These are phyloP conservation scores for Berberis thunbergii DNA, from an alignment of 164 flowering plant genomes.

Conservation along the genomic window DNA sequence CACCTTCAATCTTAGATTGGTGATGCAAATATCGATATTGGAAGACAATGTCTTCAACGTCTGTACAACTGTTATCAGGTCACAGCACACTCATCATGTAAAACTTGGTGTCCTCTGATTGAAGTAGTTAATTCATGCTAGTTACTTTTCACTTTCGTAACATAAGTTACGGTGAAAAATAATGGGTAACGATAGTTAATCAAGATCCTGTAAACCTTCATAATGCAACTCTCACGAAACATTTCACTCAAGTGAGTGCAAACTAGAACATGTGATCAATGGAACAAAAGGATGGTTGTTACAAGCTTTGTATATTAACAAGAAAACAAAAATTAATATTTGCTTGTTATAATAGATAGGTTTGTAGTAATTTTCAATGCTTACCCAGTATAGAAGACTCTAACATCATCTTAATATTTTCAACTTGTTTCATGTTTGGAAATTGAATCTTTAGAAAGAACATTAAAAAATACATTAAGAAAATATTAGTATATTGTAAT, in stretches of 20 bases:
- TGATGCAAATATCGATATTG: constrained; percentile 51
- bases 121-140: constrained; percentile 10
- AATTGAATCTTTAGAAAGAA: too few species aligned
- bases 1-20: background rate
- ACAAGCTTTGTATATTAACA: background rate
- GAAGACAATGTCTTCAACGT: constrained; percentile 70
- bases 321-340: too few species aligned
- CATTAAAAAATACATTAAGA: too few species aligned
- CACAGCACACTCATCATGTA: constrained; percentile 91
- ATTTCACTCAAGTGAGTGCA: constrained; percentile 92
- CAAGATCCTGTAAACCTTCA: constrained; percentile 32
- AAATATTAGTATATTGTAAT: too few species aligned
- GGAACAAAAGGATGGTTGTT: background rate
- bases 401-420: too few species aligned
- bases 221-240: constrained; percentile 48
- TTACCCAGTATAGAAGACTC: too few species aligned
- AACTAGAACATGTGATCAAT: constrained; percentile 58
- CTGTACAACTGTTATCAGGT: constrained; percentile 40
- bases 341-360: too few species aligned
- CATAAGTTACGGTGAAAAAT: too few species aligned
- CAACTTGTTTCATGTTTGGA: too few species aligned
- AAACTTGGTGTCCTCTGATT: constrained; percentile 70
- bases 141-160: background rate
- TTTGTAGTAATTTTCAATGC: too few species aligned
- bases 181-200: background rate